Percentiles rank a stretch among this genome's conserved stretches.
These are phyloP conservation scores for Leccinum variabile DNA, from an alignment of 1,284 basidiomycete genomes.

Conservation along the genomic window DNA sequence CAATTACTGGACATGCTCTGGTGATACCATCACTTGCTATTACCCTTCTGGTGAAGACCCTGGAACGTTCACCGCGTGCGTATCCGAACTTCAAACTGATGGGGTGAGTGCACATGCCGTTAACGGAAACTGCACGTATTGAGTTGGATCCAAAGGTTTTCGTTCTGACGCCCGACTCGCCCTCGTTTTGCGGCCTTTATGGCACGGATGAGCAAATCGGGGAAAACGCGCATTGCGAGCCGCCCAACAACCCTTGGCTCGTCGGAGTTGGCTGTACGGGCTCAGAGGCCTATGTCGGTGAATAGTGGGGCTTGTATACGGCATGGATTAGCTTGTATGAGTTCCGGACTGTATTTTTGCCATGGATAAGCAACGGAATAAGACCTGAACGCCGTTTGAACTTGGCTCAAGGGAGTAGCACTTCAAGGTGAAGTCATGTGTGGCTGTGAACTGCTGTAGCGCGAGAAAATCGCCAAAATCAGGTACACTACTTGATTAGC, in stretches of 20 bases:
- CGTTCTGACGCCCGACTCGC: constrained; percentile 5
- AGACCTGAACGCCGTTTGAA: too few relatives aligned
- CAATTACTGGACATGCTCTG: constrained; percentile 21
- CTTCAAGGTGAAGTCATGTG: too few relatives aligned
- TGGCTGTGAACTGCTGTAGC: too few relatives aligned
- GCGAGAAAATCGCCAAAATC: not conserved
- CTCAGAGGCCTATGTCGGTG: constrained; percentile 22
- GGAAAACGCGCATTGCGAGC: constrained; percentile 11
- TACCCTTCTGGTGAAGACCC: constrained; percentile 17
- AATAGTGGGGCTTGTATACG: not conserved
- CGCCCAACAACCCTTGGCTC: constrained; percentile 23
- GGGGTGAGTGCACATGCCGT: not conserved
- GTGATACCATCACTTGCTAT: constrained; percentile 15
- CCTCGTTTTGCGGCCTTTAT: constrained; percentile 11
- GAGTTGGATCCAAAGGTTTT: constrained; percentile 1
- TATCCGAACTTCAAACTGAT: not conserved
- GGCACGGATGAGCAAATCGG: constrained; percentile 3
- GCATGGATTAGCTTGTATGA: too few relatives aligned
- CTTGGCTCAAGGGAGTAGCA: too few relatives aligned
- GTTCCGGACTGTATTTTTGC: too few relatives aligned
- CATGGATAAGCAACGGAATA: too few relatives aligned
- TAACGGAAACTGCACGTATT: not conserved
- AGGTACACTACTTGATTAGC: not conserved
- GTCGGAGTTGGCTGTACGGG: constrained; percentile 8
- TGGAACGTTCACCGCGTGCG: constrained; percentile 16